A percentile compares a stretch with the other conserved stretches of the same genome.
These are phyloP conservation scores for Exophiala dermatitidis DNA, from an alignment of 2,329 filamentous ascomycete genomes.

Conservation along the genomic window DNA sequence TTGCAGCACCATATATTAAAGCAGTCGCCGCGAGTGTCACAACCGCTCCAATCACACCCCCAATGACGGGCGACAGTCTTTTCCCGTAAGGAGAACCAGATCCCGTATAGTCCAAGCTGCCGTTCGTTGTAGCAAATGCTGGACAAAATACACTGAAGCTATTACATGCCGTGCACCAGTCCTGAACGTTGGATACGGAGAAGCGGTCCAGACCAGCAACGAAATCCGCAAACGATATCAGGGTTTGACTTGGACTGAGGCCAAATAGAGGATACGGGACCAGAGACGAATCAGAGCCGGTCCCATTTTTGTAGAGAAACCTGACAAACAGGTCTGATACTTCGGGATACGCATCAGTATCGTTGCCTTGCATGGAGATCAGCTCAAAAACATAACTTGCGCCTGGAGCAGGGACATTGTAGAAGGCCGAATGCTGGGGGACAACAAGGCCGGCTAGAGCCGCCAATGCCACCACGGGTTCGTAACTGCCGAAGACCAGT, in stretches of 20 bases:
- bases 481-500: constrained; percentile 45
- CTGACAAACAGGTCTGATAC: constrained; percentile 46
- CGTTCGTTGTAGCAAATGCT: constrained; percentile 30
- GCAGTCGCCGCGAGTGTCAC: constrained; percentile 44
- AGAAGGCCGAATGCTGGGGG: constrained; percentile 38
- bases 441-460: constrained; percentile 37
- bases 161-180: constrained; percentile 49
- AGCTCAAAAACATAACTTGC: constrained; percentile 49
- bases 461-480: constrained; percentile 47
- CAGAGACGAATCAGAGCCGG: constrained; percentile 33
- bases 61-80: constrained; percentile 37
- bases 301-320: constrained; percentile 53
- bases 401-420: constrained; percentile 43
- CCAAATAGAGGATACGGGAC: constrained; percentile 47
- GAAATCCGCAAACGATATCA: constrained; percentile 48
- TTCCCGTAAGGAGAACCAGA: constrained; percentile 3
- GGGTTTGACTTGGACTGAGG: constrained; percentile 39
- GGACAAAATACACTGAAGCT: constrained; percentile 46
- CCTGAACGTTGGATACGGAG: constrained; percentile 37
- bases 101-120: constrained; percentile 6
- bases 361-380: constrained; percentile 37
- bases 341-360: constrained; percentile 34
- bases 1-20: constrained; percentile 35
- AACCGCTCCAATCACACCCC: constrained; percentile 51
- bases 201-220: constrained; percentile 39